Evolutionary conservation across 306 rosid genomes (phyloP).

Genomic region (Argentina anserina): DNA sequence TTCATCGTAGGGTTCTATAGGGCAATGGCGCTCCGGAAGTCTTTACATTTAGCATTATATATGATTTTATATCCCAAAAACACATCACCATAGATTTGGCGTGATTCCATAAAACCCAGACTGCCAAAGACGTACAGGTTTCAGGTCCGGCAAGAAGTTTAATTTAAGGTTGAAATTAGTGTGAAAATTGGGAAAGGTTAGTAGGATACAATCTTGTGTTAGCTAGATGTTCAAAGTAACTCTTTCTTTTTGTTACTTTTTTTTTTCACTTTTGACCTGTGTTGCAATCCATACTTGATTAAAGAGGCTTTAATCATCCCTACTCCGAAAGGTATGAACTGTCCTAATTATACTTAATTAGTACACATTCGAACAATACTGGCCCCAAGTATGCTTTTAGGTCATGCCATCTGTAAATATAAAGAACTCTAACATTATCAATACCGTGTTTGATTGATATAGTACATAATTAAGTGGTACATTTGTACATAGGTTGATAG

Average conservation of each 20-base stretch:
- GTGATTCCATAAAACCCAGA: not conserved
- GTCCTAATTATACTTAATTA: constrained; percentile 25
- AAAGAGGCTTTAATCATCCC: constrained; percentile 46
- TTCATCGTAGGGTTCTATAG: too few relatives aligned
- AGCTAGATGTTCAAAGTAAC: constrained; percentile 20
- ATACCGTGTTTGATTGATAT: too few relatives aligned
- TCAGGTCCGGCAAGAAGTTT: constrained; percentile 1
- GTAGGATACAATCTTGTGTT: too few relatives aligned
- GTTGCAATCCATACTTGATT: constrained; percentile 27
- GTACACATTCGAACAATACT: not conserved
- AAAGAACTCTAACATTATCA: too few relatives aligned
- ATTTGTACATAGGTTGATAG: too few relatives aligned
- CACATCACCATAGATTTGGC: not conserved
- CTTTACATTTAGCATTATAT: too few relatives aligned
- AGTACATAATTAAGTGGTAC: too few relatives aligned
- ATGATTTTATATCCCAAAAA: not conserved
- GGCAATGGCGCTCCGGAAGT: not conserved
- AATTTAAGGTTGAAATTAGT: not conserved
- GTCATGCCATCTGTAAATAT: not conserved
- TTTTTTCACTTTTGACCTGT: constrained; percentile 52
- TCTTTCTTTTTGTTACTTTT: constrained; percentile 31
- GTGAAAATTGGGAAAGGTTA: constrained; percentile 39
- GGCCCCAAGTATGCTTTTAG: not conserved
- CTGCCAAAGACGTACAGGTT: not conserved
- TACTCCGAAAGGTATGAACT: constrained; percentile 25